Base-by-base conservation (phyloP, 2,329 filamentous ascomycete genomes). In the Ascomycota sp. region DNA sequence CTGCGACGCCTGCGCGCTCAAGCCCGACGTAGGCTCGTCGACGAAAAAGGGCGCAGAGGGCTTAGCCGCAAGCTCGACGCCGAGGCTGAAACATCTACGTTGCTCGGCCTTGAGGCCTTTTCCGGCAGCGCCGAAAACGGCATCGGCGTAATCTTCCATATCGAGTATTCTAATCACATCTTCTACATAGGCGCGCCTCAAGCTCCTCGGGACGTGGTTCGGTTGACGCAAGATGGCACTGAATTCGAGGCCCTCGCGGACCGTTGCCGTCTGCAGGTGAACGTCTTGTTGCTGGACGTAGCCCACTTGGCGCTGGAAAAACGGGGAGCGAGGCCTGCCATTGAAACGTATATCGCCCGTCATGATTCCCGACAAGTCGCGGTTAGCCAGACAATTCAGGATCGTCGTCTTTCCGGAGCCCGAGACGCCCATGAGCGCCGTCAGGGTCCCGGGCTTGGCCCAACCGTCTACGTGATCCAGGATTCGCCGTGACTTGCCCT, bases 391-490 rank as follows among this genome's bases (percentile, higher is more conserved):
- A 23, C 80, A 79, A 51, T 93, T 80, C 21, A 94, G 57, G 20
- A 94, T 65, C 1, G 85, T 93, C 0, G 85, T 94, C 53, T 94
- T 94, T 34, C 85, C 85, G n/a, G 85, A 85, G 40, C 85, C 83
- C 21, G 77, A 83, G 7, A 85, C 80, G 55, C 82, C 79, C 83
- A 93, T 93, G 3, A 92, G 61, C 24, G 81, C 83, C 9, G 83
- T 93, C 31, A 92, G 51, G 11, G 81, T 92, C 35, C 85, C 85
- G 3, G 85, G 85, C 52, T 91, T 89, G 35, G 94, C 82, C 79
- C 81, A 94, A 23, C 85, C 85, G 44, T 91, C 78, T 9, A 93
- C 79, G 36, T 89, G 61, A 42, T 93, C 75, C 34, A 94, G 58
- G 42, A 94, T 78, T 26, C 75, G 70, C 11, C 82, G 68, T 2